Conservation (phyloP, 495 filamentous ascomycete species). For the Corynascus novoguineensis region DNA sequence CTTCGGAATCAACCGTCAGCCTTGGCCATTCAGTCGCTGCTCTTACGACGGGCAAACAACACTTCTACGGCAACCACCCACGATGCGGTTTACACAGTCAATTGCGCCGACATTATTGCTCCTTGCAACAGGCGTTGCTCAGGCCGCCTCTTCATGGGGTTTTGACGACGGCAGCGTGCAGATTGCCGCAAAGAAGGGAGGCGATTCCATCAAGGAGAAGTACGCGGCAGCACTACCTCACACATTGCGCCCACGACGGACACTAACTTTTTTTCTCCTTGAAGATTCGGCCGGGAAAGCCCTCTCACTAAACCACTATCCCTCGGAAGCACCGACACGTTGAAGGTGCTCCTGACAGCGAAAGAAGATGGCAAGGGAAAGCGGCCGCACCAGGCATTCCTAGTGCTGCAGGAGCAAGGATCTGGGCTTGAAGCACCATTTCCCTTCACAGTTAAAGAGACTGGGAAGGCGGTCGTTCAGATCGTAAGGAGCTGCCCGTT, state of each 20-base stretch:
- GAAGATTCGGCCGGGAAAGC: slow-evolving; percentile 58
- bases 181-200: slow-evolving; percentile 63
- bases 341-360: slow-evolving; percentile 77
- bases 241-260: neutral
- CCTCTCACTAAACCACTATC: slow-evolving; percentile 59
- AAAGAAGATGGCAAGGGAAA: slow-evolving; percentile 72
- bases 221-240: slow-evolving; percentile 34
- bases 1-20: slow-evolving; percentile 22
- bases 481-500: slow-evolving; percentile 52
- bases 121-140: slow-evolving; percentile 40
- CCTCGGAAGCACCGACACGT: slow-evolving; percentile 62
- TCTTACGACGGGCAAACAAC: slow-evolving; percentile 1
- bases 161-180: slow-evolving; percentile 81
- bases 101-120: slow-evolving; percentile 45
- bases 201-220: slow-evolving; percentile 67
- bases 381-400: slow-evolving; percentile 88
- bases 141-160: slow-evolving; percentile 72
- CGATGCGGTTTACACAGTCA: slow-evolving; percentile 49
- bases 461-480: slow-evolving; percentile 75
- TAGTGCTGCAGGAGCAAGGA: slow-evolving; percentile 67
- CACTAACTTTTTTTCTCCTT: neutral
- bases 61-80: slow-evolving; percentile 16
- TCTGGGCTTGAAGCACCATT: slow-evolving; percentile 85
- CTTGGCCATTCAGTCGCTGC: slow-evolving; percentile 15
- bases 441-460: slow-evolving; percentile 78